Conservation (phyloP, 1,284 basidiomycete genomes). For the Naganishia sp. region DNA sequence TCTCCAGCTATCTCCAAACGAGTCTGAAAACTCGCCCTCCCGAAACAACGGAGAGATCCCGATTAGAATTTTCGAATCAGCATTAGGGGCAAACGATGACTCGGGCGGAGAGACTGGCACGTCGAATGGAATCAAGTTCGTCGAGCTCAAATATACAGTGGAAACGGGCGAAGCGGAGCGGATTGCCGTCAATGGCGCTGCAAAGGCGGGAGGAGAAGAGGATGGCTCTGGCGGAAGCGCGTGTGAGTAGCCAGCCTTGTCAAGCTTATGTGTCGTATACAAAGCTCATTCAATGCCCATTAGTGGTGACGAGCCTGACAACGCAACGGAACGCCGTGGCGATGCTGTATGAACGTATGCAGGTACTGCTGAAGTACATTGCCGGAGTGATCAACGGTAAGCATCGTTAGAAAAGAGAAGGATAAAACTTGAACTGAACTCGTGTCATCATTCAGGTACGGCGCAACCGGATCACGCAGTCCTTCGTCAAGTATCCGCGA, state of each 20-base stretch:
- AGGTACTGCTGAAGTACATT: slow-evolving; percentile 79
- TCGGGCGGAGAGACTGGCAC: neutral
- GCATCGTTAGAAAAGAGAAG: slow-evolving; percentile 36
- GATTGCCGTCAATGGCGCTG: slow-evolving; percentile 95
- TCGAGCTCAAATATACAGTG: slow-evolving; percentile 70
- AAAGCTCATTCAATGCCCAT: too few species aligned
- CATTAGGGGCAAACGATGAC: slow-evolving; percentile 70
- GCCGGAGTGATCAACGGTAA: slow-evolving; percentile 69
- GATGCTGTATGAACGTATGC: slow-evolving; percentile 90
- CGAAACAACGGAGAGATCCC: slow-evolving; percentile 63
- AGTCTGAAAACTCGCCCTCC: slow-evolving; percentile 41
- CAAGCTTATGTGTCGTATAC: neutral
- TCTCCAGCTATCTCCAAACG: slow-evolving; percentile 55
- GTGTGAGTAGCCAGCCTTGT: slow-evolving; percentile 41
- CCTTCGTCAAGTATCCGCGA: slow-evolving; percentile 78
- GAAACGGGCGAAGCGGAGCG: slow-evolving; percentile 98
- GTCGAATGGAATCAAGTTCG: slow-evolving; percentile 57
- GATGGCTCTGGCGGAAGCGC: slow-evolving; percentile 69
- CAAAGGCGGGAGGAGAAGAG: slow-evolving; percentile 69
- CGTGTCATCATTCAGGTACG: slow-evolving; percentile 57
- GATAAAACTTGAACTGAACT: neutral
- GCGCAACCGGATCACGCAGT: slow-evolving; percentile 72
- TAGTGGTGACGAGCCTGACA: slow-evolving; percentile 85
- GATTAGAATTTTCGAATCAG: slow-evolving; percentile 84
- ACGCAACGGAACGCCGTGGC: slow-evolving; percentile 92